Base-by-base conservation (phyloP, 345 rosid genomes). In the Eucalyptus globulus region DNA sequence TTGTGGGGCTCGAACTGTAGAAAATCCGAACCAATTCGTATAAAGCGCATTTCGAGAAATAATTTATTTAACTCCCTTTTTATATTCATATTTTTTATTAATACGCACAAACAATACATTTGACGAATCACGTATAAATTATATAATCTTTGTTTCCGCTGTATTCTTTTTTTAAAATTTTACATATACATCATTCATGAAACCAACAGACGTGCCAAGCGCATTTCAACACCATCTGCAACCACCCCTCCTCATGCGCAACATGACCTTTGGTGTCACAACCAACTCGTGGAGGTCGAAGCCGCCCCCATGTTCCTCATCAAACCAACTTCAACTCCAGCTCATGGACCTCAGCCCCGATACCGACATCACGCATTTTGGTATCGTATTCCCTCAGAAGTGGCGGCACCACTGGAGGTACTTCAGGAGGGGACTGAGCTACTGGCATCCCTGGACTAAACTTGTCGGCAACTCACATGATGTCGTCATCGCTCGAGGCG, bases 321-420 rank as follows among this genome's bases (percentile, higher is more conserved):
- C 43, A 7, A 83, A 88, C 26, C 86, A 87, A 90, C 91, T 93
- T 87, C 90, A 67, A 62, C 89, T 92, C 86, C 90, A 56, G 76
- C 88, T 92, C 86, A 40, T 29, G 8, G 11, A 34, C 80, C 0
- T 2, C 4, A 34, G 13, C 81, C 45, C 7, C 44, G 26, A 72
- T 7, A 72, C 44, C 7, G 11, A 34, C 5, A 17, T 72, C 44
- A 72, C 5, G 12, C 45, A 15, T 72, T 72, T 72, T 2, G 11
- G 81, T 2, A 17, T 34, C 81, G 81, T 31, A 3, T 17, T 72
- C 81, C 81, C 45, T 34, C 44, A 8, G 1, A 34, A 9, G 81
- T 34, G 81, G 81, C 4, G 6, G 81, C 19, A 19, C 2, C 45
- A 34, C 4, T 37, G 26, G 45, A 37, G 26, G 81, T 72, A 17